Evolutionary conservation across 2,329 filamentous ascomycete species (phyloP).

Genomic region (Chalara sp.): DNA sequence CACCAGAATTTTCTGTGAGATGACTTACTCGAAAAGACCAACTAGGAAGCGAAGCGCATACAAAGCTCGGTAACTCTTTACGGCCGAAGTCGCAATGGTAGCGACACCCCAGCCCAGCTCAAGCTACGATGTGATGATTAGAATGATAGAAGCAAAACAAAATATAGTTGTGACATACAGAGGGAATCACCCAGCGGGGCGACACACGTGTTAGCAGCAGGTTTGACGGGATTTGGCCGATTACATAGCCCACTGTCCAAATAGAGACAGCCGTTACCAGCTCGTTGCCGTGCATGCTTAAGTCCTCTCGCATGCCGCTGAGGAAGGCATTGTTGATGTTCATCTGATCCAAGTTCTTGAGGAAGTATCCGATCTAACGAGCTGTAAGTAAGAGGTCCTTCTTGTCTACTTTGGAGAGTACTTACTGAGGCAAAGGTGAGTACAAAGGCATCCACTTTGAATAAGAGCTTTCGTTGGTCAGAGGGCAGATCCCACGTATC

Average conservation of each 20-base stretch:
- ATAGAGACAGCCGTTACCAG: not conserved
- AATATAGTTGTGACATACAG: slow-evolving; percentile 3
- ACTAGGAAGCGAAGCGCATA: slow-evolving; percentile 31
- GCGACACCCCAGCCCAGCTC: slow-evolving; percentile 17
- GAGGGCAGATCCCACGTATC: not conserved
- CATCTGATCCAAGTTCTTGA: not conserved
- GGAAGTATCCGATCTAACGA: not conserved
- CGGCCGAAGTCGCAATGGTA: slow-evolving; percentile 20
- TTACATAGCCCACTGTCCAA: not conserved
- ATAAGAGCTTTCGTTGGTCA: not conserved
- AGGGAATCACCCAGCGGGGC: not conserved
- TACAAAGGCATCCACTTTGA: not conserved
- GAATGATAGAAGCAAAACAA: slow-evolving; percentile 4
- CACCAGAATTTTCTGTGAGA: not conserved
- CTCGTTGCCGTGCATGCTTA: not conserved
- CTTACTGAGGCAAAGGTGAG: not conserved
- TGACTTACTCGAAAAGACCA: slow-evolving; percentile 22
- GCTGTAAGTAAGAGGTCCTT: slow-evolving; percentile 34
- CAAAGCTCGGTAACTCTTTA: slow-evolving; percentile 26
- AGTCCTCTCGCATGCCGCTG: not conserved
- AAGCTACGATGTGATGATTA: slow-evolving; percentile 15
- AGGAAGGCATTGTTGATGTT: not conserved
- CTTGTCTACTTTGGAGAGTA: not conserved
- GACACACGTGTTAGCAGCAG: not conserved
- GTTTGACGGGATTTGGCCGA: not conserved